Percentiles rank a stretch among this genome's conserved stretches.
Evolutionary conservation across 306 rosid species (phyloP).

Genomic region (Cicer yamashitae): DNA sequence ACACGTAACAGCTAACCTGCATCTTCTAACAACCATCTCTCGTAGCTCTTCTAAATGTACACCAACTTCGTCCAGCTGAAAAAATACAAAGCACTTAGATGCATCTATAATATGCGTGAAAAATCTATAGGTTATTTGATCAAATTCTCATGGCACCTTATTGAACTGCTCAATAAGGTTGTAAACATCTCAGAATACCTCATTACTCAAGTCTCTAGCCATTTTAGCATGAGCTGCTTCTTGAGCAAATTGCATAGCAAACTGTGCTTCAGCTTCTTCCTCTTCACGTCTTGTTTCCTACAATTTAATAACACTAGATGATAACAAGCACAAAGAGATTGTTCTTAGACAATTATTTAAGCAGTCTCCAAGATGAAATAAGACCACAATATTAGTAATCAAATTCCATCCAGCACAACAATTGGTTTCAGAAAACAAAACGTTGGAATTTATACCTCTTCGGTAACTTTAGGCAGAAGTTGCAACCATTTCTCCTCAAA

Average conservation of each 20-base stretch:
- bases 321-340: conserved; percentile 27
- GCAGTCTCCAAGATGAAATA: conserved; percentile 21
- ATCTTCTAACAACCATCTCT: conserved; percentile 75
- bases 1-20: conserved; percentile 64
- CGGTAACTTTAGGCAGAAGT: conserved; percentile 84
- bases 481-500: conserved; percentile 95
- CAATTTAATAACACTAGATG: conserved; percentile 42
- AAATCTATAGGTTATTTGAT: background rate
- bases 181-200: conserved; percentile 56
- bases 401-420: conserved; percentile 23
- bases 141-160: conserved; percentile 7
- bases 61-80: conserved; percentile 79
- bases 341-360: background rate
- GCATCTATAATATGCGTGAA: conserved; percentile 24
- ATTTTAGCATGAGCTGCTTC: conserved; percentile 84
- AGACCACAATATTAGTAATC: conserved; percentile 9
- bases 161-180: conserved; percentile 21
- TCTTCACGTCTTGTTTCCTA: conserved; percentile 84
- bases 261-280: conserved; percentile 80
- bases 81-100: conserved; percentile 45
- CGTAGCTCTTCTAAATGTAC: conserved; percentile 76
- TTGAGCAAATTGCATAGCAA: conserved; percentile 78
- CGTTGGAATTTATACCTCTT: conserved; percentile 63
- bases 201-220: conserved; percentile 78
- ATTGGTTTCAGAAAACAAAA: conserved; percentile 20